Evolutionary conservation across 192 early-diverging fungal genomes (phyloP), one percentile per base, ranked within the genome.

Genomic region (Backusella psychrophila): DNA sequence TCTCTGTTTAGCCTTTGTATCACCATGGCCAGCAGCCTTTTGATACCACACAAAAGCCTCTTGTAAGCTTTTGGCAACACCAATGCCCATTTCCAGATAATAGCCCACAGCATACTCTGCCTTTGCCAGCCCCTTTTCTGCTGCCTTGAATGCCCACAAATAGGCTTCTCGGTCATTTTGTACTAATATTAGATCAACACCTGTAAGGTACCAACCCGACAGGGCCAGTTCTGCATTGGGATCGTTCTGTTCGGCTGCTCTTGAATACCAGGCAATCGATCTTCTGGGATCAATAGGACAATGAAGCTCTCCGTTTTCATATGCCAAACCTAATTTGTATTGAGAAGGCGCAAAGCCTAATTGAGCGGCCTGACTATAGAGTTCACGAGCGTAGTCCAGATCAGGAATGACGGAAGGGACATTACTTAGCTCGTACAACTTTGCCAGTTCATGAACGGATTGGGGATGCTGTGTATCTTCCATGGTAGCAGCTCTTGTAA

Each of bases 71-170:
- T 85, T 85, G 31, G 85, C 80, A 0, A 94, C 90, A 49, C 98
- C 98, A 69, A 99, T 94, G 36, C 96, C 97, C 71, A 84, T 89
- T 79, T 99, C 96, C 44, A 88, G 87, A 82, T 96, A 99, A 81
- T 98, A 98, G 0, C 96, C 98, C 3, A 98, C 92, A 1, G 97
- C 97, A 78, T 96, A 98, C 82, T 99, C 96, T 9, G 96, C 98
- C 83, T 98, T 97, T 12, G 96, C 90, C 35, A 95, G 86, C 7
- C 94, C 94, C 79, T 94, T 95, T 75, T 98, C 96, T 1, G 98
- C 98, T 8, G 97, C 95, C 59, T 96, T 94, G 21, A 93, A 87
- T 23, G 98, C 97, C 98, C 98, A 99, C 74, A 96, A 84, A 77
- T 97, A 99, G 6, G 97, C 96, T 80, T 99, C 96, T 19, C 89